Conservation (phyloP, 768 basidiomycete species). For the Amanita rubescens region DNA sequence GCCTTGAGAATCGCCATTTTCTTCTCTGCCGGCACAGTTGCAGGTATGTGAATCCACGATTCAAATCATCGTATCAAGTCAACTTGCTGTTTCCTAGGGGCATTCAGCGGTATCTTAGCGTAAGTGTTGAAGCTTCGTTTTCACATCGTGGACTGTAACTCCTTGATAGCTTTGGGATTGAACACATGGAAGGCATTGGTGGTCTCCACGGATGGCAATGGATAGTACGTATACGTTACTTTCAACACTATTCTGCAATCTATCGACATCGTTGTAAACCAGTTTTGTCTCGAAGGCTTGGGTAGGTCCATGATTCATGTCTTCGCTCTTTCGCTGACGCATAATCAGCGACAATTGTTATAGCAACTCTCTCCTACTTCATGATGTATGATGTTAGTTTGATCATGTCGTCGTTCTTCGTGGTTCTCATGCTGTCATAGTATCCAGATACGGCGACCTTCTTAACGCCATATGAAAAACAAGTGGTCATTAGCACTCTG, state of each 20-base stretch:
- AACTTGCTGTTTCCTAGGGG: conserved; percentile 22
- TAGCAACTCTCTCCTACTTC: conserved; percentile 38
- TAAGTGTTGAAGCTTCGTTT: conserved; percentile 14
- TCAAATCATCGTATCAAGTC: background rate
- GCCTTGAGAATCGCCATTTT: conserved; percentile 54
- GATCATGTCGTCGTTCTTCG: background rate
- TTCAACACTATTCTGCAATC: background rate
- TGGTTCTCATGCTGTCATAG: conserved; percentile 16
- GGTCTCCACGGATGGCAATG: conserved; percentile 40
- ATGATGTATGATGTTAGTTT: conserved; percentile 44
- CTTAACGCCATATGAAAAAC: conserved; percentile 37
- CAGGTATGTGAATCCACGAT: conserved; percentile 25
- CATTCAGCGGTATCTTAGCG: conserved; percentile 44
- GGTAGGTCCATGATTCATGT: conserved; percentile 8
- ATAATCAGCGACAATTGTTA: conserved; percentile 25
- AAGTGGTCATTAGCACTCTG: conserved; percentile 30
- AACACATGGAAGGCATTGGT: conserved; percentile 34
- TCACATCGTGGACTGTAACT: conserved; percentile 11
- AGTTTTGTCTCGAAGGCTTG: conserved; percentile 43
- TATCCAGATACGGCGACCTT: conserved; percentile 55
- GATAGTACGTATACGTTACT: conserved; percentile 32
- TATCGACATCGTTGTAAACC: background rate
- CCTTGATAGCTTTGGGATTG: conserved; percentile 35
- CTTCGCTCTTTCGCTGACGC: background rate
- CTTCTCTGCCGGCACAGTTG: conserved; percentile 53